Conservation (phyloP, 2,329 filamentous ascomycete genomes). For the Sclerotinia sclerotiorum region DNA sequence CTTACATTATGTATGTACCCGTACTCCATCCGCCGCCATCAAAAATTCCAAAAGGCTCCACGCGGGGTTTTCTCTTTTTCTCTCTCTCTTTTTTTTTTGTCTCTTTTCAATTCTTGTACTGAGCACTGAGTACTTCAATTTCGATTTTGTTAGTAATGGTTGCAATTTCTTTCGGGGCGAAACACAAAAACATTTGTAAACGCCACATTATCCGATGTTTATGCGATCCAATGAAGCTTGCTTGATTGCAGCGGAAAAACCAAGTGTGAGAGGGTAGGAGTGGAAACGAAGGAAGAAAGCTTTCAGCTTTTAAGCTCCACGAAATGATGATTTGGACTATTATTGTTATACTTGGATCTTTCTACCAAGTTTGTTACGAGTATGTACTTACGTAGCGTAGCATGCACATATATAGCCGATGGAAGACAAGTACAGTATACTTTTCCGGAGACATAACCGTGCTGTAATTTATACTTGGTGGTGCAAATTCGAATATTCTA, state of each 20-base stretch:
- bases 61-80: neutral
- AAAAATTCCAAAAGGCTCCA: neutral
- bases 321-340: neutral
- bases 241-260: neutral
- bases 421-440: no score
- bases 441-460: neutral
- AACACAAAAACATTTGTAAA: neutral
- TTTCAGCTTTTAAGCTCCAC: neutral
- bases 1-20: neutral
- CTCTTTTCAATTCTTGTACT: no score
- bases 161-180: neutral
- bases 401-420: no score
- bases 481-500: neutral
- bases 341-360: neutral
- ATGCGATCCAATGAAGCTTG: neutral
- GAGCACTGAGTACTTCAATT: no score
- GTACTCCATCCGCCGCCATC: neutral
- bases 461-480: neutral
- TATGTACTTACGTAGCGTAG: no score
- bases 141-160: neutral
- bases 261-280: neutral
- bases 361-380: neutral
- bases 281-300: neutral
- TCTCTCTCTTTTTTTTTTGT: no score
- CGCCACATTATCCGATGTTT: neutral